These are phyloP conservation scores for Dioscorea cayenensis DNA, from an alignment of 116 monocot genomes.

Conservation along the genomic window DNA sequence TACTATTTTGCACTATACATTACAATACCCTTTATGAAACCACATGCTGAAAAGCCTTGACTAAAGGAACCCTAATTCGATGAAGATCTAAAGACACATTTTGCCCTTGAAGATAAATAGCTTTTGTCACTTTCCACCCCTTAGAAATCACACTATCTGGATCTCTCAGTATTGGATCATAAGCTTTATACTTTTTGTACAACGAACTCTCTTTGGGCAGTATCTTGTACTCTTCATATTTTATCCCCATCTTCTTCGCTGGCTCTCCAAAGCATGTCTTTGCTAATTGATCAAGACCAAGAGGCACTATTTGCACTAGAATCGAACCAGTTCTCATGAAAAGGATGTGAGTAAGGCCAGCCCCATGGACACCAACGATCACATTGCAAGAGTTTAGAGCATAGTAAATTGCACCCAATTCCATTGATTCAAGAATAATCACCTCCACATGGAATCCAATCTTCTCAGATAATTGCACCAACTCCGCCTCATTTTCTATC, in stretches of 20 bases:
- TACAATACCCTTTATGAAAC: background rate
- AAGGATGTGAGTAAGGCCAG: conserved; percentile 75
- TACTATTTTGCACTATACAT: too few relatives aligned
- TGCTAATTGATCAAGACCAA: conserved; percentile 43
- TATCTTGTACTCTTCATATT: conserved; percentile 41
- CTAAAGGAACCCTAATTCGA: conserved; percentile 27
- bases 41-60: conserved; percentile 18
- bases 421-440: conserved; percentile 32
- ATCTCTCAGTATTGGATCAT: conserved; percentile 44
- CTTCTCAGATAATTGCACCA: conserved; percentile 24
- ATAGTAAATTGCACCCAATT: conserved; percentile 38
- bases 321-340: conserved; percentile 59
- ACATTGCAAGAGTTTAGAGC: conserved; percentile 36
- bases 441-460: conserved; percentile 62
- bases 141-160: conserved; percentile 37
- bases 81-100: conserved; percentile 56
- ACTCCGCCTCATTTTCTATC: conserved; percentile 57
- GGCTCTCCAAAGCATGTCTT: conserved; percentile 43
- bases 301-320: conserved; percentile 62
- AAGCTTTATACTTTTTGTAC: conserved; percentile 26
- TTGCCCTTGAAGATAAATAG: conserved; percentile 66
- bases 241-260: conserved; percentile 40
- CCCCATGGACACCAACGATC: conserved; percentile 78
- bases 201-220: conserved; percentile 59
- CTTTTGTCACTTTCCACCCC: conserved; percentile 68